These are phyloP conservation scores for Escallonia rubra DNA, from an alignment of 129 eudicot genomes.

Conservation along the genomic window DNA sequence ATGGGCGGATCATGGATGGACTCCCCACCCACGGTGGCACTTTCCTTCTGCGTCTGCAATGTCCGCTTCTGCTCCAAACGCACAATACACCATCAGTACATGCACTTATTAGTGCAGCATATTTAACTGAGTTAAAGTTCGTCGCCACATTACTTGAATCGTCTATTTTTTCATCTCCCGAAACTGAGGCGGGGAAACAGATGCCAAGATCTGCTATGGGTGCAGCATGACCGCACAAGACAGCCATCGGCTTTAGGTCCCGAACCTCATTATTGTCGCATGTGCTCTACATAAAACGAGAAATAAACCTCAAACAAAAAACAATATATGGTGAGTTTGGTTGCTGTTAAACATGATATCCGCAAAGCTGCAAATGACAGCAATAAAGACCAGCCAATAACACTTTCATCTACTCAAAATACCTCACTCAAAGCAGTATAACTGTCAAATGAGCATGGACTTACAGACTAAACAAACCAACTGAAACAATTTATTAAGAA, in stretches of 20 bases:
- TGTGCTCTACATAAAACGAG: conserved; percentile 3
- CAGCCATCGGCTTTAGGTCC: conserved; percentile 77
- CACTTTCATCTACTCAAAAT: no score
- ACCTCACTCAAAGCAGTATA: no score
- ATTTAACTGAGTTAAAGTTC: conserved; percentile 40
- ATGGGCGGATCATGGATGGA: conserved; percentile 63
- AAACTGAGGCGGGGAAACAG: conserved; percentile 60
- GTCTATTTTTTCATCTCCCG: conserved; percentile 46
- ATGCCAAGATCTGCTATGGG: conserved; percentile 82
- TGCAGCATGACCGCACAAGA: conserved; percentile 94
- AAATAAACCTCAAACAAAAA: background rate
- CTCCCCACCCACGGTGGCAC: conserved; percentile 96
- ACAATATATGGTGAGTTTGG: background rate
- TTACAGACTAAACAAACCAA: no score
- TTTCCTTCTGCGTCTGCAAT: conserved; percentile 91
- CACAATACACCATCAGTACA: conserved; percentile 94
- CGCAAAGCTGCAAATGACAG: background rate
- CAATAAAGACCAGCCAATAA: background rate
- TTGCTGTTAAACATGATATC: background rate
- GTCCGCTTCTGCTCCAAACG: conserved; percentile 96
- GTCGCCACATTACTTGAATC: conserved; percentile 39
- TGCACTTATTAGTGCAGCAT: conserved; percentile 88
- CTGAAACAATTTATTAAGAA: no score
- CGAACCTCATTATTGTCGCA: conserved; percentile 28
- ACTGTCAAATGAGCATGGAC: no score